A percentile compares a stretch with the other conserved stretches of the same genome.
Conservation (phyloP, 2,329 filamentous ascomycete genomes). For the Phyllosticta paracitricarpa region DNA sequence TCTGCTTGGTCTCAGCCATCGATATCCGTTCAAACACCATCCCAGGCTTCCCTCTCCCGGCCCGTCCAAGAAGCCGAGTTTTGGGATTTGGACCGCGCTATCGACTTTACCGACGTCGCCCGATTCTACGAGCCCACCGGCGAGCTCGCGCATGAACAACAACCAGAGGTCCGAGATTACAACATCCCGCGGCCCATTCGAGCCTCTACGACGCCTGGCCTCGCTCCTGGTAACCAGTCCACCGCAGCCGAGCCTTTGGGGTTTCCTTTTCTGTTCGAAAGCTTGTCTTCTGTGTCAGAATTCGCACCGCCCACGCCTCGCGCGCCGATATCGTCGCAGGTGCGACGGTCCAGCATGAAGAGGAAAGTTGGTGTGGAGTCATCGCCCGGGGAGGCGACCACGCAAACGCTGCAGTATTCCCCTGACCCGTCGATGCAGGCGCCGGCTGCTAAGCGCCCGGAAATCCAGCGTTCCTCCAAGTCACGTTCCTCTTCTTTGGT, state of each 20-base stretch:
- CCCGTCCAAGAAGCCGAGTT: conserved; percentile 4
- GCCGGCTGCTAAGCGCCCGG: conserved; percentile 3
- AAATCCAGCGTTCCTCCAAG: not conserved
- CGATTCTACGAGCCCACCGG: conserved; percentile 36
- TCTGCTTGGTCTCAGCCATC: not conserved
- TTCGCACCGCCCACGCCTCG: not conserved
- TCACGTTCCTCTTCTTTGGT: conserved; percentile 2
- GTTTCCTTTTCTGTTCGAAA: not conserved
- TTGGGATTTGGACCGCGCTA: conserved; percentile 30
- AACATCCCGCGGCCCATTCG: conserved; percentile 24
- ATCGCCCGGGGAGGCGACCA: not conserved
- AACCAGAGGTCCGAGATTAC: conserved; percentile 27
- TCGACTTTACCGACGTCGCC: conserved; percentile 24
- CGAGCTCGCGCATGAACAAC: conserved; percentile 30
- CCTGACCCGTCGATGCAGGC: not conserved
- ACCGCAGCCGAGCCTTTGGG: not conserved
- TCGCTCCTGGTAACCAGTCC: not conserved
- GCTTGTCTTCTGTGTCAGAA: not conserved
- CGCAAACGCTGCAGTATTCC: not conserved
- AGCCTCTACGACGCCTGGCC: not conserved
- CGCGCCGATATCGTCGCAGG: not conserved
- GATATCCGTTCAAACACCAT: not conserved
- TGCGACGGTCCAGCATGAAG: conserved; percentile 4
- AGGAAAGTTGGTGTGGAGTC: conserved; percentile 7
- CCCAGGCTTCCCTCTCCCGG: not conserved